Evolutionary conservation across 1,284 basidiomycete genomes (phyloP).

Genomic region (Cutaneotrichosporon cyanovorans): DNA sequence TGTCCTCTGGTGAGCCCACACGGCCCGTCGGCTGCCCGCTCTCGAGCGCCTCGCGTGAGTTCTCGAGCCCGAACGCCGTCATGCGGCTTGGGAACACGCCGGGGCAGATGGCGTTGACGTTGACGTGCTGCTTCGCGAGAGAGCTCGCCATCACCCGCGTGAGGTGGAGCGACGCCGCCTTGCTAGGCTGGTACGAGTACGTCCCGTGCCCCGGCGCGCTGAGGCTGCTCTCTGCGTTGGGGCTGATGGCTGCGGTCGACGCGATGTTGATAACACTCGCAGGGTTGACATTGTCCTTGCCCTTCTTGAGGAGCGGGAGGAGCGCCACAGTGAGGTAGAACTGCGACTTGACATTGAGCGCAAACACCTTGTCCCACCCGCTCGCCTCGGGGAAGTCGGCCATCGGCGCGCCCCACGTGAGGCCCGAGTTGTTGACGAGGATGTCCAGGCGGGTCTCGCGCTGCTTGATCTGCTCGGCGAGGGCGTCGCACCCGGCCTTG

Average conservation of each 20-base stretch:
- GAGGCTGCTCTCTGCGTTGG: constrained; percentile 17
- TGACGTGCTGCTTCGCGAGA: constrained; percentile 28
- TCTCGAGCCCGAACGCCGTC: constrained; percentile 25
- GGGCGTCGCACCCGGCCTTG: constrained; percentile 20
- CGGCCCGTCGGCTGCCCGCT: constrained; percentile 25
- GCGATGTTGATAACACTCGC: constrained; percentile 29
- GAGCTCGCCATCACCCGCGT: constrained; percentile 21
- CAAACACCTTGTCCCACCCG: constrained; percentile 21
- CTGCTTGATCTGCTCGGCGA: constrained; percentile 12
- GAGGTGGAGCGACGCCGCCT: constrained; percentile 21
- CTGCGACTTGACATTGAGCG: constrained; percentile 21
- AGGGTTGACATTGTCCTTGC: constrained; percentile 16
- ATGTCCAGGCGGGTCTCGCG: constrained; percentile 30
- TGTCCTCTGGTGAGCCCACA: constrained; percentile 32
- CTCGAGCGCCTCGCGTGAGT: constrained; percentile 18
- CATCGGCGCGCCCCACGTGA: constrained; percentile 18
- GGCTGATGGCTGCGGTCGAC: constrained; percentile 20
- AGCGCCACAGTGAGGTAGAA: constrained; percentile 26
- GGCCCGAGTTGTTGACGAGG: constrained; percentile 39
- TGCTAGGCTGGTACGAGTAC: constrained; percentile 17
- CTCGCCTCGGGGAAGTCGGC: constrained; percentile 17
- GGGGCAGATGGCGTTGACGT: constrained; percentile 31
- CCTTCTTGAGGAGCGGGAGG: constrained; percentile 19
- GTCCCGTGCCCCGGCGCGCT: constrained; percentile 22
- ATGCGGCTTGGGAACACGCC: constrained; percentile 35